phyloP scores from a whole-genome alignment of 2,329 filamentous ascomycete species.

The Biscogniauxia sp. region DNA sequence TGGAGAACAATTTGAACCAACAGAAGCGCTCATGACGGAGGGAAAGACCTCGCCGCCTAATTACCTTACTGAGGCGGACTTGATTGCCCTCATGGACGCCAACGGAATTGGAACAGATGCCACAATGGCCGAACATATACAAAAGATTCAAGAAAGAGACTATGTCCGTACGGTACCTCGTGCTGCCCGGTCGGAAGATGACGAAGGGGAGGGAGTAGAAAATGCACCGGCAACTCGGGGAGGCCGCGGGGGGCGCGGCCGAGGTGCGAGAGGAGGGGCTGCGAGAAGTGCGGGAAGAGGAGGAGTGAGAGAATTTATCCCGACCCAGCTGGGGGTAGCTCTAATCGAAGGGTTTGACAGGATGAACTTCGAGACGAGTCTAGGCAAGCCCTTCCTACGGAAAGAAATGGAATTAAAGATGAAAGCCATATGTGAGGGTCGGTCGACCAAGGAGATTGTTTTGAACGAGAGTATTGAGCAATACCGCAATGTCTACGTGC shows the following conservation, averaged over 20 bases:
- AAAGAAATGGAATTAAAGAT: constrained; percentile 98
- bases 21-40: constrained; percentile 83
- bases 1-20: constrained; percentile 82
- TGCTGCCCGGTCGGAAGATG: constrained; percentile 36
- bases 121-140: constrained; percentile 98
- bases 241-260: constrained; percentile 46
- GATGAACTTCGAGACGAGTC: constrained; percentile 87
- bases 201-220: constrained; percentile 39
- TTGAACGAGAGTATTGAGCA: constrained; percentile 80
- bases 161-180: constrained; percentile 70
- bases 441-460: constrained; percentile 69
- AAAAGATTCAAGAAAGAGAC: constrained; percentile 86
- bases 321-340: constrained; percentile 85
- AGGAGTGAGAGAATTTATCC: constrained; percentile 81
- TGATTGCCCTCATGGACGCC: constrained; percentile 96
- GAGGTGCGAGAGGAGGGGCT: constrained; percentile 39
- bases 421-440: constrained; percentile 93
- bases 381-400: constrained; percentile 91
- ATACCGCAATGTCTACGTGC: constrained; percentile 82
- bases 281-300: constrained; percentile 43
- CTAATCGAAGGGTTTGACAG: constrained; percentile 92
- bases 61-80: constrained; percentile 90
- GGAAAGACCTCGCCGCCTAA: constrained; percentile 83
- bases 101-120: constrained; percentile 98
- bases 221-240: constrained; percentile 38